These are phyloP conservation scores for Coccomyxa subellipsoidea DNA, from an alignment of 163 green algal species.

Conservation along the genomic window DNA sequence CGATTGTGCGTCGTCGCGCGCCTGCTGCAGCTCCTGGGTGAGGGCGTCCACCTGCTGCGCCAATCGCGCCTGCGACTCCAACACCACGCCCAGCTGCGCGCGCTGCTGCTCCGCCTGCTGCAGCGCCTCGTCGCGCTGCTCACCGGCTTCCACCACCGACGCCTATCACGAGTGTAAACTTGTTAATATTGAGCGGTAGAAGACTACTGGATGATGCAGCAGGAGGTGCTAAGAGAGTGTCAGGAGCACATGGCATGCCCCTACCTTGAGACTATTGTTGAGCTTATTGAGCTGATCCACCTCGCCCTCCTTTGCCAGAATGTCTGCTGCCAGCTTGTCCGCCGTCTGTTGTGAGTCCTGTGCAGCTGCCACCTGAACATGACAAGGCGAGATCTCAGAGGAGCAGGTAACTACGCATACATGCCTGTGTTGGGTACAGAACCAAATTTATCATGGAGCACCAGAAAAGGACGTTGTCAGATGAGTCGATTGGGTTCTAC, in stretches of 20 bases:
- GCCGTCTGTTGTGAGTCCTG: not conserved
- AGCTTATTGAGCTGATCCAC: not conserved
- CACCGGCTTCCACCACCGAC: slow-evolving; percentile 4
- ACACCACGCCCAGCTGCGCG: slow-evolving; percentile 18
- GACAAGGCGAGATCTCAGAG: not conserved
- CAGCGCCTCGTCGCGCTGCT: not conserved
- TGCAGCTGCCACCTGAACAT: not conserved
- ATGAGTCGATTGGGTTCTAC: too few relatives aligned
- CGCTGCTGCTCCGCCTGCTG: slow-evolving; percentile 23
- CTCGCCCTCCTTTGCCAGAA: not conserved
- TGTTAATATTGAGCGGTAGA: too few relatives aligned
- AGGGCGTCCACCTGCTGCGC: slow-evolving; percentile 9
- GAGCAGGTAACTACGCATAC: not conserved
- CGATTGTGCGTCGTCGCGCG: not conserved
- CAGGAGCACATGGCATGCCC: too few relatives aligned
- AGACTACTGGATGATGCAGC: too few relatives aligned
- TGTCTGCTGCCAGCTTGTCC: not conserved
- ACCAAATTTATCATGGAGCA: too few relatives aligned
- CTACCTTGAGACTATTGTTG: slow-evolving; percentile 4
- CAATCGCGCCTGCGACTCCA: slow-evolving; percentile 3
- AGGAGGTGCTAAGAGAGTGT: too few relatives aligned
- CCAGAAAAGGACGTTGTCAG: too few relatives aligned
- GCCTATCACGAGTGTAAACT: too few relatives aligned
- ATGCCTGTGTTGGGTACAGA: too few relatives aligned
- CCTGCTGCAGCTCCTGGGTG: slow-evolving; percentile 9